Evolutionary conservation across 2,329 filamentous ascomycete genomes (phyloP).

Genomic region (Beauveria sp.): DNA sequence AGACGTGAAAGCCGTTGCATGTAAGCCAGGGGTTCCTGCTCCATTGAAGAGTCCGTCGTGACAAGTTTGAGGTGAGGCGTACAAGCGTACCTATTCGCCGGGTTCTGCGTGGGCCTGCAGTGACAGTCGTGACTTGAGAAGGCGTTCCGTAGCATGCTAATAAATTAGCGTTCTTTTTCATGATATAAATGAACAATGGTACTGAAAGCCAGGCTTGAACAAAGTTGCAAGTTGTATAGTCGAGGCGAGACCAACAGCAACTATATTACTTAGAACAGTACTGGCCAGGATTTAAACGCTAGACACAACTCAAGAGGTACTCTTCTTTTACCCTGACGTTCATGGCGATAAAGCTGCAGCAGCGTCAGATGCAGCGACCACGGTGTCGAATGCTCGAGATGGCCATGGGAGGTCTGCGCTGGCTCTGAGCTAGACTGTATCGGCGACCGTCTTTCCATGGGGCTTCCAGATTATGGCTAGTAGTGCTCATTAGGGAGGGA

Average conservation of each 20-base stretch:
- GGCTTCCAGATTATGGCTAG: not conserved
- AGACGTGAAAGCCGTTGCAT: not conserved
- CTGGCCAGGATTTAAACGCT: no score
- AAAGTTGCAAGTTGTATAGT: no score
- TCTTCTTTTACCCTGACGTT: not conserved
- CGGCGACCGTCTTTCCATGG: no score
- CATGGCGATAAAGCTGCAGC: not conserved
- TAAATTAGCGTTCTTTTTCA: no score
- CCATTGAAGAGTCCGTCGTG: not conserved
- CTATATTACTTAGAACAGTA: no score
- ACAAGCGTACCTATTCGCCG: not conserved
- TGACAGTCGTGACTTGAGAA: no score
- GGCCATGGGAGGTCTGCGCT: not conserved
- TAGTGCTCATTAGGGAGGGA: not conserved
- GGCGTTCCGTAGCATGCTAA: not conserved
- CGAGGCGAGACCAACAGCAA: no score
- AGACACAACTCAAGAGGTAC: no score
- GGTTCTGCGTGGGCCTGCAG: not conserved
- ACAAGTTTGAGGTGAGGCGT: not conserved
- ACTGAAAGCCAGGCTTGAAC: no score
- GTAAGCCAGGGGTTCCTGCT: not conserved
- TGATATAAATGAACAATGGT: no score
- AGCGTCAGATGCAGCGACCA: not conserved
- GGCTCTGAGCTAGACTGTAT: not conserved
- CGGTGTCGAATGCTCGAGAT: not conserved